Percentiles rank a stretch among this genome's conserved stretches.
phyloP scores from a whole-genome alignment of 257 asterid species.

The Apocynum venetum region DNA sequence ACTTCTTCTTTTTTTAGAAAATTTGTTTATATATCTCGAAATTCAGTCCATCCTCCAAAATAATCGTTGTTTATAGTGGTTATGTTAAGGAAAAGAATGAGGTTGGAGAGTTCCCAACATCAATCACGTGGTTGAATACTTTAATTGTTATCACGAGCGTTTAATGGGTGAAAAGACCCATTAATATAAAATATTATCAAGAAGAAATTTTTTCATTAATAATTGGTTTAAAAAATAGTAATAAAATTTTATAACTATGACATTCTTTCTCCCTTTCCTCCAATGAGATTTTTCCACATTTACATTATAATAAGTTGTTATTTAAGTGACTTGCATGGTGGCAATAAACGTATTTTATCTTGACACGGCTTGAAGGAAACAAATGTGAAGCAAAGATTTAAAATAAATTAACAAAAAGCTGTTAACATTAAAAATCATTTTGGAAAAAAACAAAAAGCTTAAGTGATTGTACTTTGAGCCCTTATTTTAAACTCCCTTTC shows the following conservation, averaged over 20 bases:
- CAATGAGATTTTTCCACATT: neutral
- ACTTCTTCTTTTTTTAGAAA: too few relatives aligned
- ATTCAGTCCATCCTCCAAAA: neutral
- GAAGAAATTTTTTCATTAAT: too few relatives aligned
- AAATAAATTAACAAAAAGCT: neutral
- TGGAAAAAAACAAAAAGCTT: neutral
- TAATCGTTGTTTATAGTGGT: slow-evolving; percentile 9
- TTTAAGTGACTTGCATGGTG: neutral
- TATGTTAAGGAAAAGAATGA: slow-evolving; percentile 8
- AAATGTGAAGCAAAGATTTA: neutral
- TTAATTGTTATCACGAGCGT: slow-evolving; percentile 7
- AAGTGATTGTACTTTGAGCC: neutral
- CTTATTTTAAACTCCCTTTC: neutral
- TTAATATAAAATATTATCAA: slow-evolving; percentile 2
- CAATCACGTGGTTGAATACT: slow-evolving; percentile 28
- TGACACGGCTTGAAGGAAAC: slow-evolving; percentile 8
- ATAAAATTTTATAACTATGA: too few relatives aligned
- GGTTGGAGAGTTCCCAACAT: slow-evolving; percentile 29
- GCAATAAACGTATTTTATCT: neutral
- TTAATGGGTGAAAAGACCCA: slow-evolving; percentile 15
- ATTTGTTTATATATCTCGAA: neutral
- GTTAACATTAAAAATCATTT: neutral
- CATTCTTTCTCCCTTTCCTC: neutral
- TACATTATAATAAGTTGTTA: too few relatives aligned
- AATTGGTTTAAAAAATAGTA: too few relatives aligned